Evolutionary conservation across 768 basidiomycete species (phyloP), one percentile per base, ranked within the genome.

Genomic region (Phanerochaete sordida): DNA sequence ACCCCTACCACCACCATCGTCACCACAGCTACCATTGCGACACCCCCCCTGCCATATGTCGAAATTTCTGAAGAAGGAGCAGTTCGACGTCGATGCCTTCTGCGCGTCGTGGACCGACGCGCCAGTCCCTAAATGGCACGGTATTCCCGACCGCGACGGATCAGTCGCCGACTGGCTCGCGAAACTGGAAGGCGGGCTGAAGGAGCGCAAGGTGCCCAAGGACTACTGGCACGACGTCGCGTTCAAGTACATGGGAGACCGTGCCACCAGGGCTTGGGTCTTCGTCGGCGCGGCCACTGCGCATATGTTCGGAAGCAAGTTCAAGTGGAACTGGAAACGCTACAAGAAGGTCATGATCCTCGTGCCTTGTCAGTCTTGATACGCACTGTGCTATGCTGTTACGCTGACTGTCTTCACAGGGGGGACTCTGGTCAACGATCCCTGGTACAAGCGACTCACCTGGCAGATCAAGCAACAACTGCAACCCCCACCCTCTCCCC

Each of bases 201-300:
- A 81, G 56, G 77, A 86, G 63, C 81, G 84, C 63, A 84, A 86
- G 55, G 81, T 92, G 19, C 90, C 90, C 39, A 82, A 87, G 70
- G 87, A 90, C 62, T 89, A 81, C 70, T 91, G 90, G 90, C 84
- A 88, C 76, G 86, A 88, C 64, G 88, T 88, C 47, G 90, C 83
- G 19, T 87, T 89, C 68, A 85, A 86, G 66, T 90, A 82, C 70
- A 82, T 92, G 81, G 86, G 84, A 1, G 79, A 79, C 44, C 82
- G 84, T 64, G 88, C 90, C 15, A 84, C 76, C 70, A 76, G 76
- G 44, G 81, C 86, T 77, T 80, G 91, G 59, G 73, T 79, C 30
- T 86, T 90, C 64, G 73, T 92, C 60, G 88, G 88, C 73, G 80
- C 80, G 49, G 87, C 91, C 61, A 81, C 91, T 75, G 75, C 79